Evolutionary conservation across 805 yeast species (phyloP), one percentile per base, ranked within the genome.

Genomic region (Cephaloascus albidus): DNA sequence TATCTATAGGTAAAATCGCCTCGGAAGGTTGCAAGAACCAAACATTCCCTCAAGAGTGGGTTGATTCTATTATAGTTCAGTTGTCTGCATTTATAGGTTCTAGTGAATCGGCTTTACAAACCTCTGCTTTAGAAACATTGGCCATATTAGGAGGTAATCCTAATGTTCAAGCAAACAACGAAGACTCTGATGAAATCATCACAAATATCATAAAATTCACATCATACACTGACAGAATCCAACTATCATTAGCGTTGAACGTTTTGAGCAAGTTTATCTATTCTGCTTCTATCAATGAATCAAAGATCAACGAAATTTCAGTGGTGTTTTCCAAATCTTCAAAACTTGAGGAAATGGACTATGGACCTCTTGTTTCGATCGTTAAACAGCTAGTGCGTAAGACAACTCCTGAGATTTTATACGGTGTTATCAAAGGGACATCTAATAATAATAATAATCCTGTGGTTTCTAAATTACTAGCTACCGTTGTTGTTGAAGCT

Each of bases 381-480:
- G 28, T 23, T 12, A 23, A 23, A 23, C 6, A 23, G 6, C 12
- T 23, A 23, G 12, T 12, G 6, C 10, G 12, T 23, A 23, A 23
- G 28, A 12, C 12, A 6, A 12, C 6, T 23, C 10, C 28, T 23
- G 28, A 23, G 12, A 23, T 12, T 23, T 12, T 23, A 6, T 23
- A 23, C 28, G n/a, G n/a, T n/a, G n/a, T n/a, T n/a, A n/a, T n/a
- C n/a, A 23, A 23, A 23, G 6, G 10, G 12, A 23, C 12, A 23
- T 6, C 6, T 8, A 23, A 23, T 23, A 23, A 12, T 23, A 8
- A 8, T 12, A 23, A 6, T 8, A 23, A 6, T 8, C 48, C 50
- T 35, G 48, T 55, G 14, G 53, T 57, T 39, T 60, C 67, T 12
- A 59, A 51, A 34, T 50, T 59, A 10, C 46, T 63, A 42, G 58